Evolutionary conservation across 257 asterid genomes (phyloP), one percentile per base, ranked within the genome.

Genomic region (Fraxinus anomala): DNA sequence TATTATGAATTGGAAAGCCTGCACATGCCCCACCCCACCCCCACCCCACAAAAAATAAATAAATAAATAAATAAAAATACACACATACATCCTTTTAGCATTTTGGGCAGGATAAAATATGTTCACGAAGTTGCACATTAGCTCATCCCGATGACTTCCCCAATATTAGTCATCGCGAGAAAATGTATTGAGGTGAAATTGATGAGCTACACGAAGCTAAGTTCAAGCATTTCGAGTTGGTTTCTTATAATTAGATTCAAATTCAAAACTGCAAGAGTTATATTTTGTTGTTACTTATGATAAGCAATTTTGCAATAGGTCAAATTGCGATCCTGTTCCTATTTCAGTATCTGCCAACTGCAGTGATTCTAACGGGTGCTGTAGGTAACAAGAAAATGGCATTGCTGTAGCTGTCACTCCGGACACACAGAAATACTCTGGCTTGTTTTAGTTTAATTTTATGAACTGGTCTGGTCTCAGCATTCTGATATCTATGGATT

Each of bases 381-480:
- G 16, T 61, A 61, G 66, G 1, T 21, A 61, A 61, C 31, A 61
- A 9, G 31, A 61, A 3, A 61, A 61, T 21, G 26, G 26, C 33
- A 0, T 16, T 23, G 16, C 68, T 1, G 31, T 16, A 61, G 31
- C 33, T 4, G 33, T 21, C 16, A 24, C 4, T 28, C 26, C 74
- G 4, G 34, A 72, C 70, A 59, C 14, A n/a, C 31, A 54, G 51
- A 76, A 24, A 68, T 72, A 33, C 11, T 26, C 68, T 37, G 68
- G 63, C 33, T 75, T 56, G 67, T 42, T 26, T 33, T 61, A 49
- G 47, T 59, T 69, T 1, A 17, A 78, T 8, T 16, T 66, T 74
- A 74, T 70, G 28, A 28, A n/a, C 40, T n/a, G 31, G 19, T 70
- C 12, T 73, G 59, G 33, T 59, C n/a, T 30, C 71, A 56, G 34